phyloP scores from a whole-genome alignment of 192 early-diverging fungal genomes.

The Backusella parvicylindrica region DNA sequence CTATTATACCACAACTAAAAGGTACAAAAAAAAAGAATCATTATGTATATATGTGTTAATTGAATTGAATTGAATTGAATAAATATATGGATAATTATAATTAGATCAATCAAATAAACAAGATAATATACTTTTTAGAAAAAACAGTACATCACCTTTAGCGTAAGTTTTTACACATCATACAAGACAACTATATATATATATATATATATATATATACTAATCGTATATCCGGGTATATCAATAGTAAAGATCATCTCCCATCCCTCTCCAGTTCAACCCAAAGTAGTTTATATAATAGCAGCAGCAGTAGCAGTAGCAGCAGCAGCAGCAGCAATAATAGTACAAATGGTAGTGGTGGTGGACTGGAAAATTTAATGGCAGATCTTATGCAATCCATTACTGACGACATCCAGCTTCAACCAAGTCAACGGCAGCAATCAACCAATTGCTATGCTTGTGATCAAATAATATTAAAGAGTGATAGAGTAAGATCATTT shows the following conservation, averaged over 20 bases:
- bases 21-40: not conserved
- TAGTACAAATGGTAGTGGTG: not conserved
- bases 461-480: not conserved
- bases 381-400: slow-evolving; percentile 30
- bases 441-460: not conserved
- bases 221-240: not conserved
- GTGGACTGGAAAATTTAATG: slow-evolving; percentile 29
- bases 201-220: not conserved
- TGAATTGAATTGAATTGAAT: not conserved
- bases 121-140: not conserved
- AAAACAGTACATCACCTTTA: not conserved
- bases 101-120: not conserved
- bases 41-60: not conserved
- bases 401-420: slow-evolving; percentile 9
- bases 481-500: not conserved
- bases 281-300: not conserved
- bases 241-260: not conserved
- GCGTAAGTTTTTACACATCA: not conserved
- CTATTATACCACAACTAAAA: slow-evolving; percentile 13
- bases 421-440: not conserved
- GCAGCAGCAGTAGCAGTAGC: not conserved
- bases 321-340: not conserved
- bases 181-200: not conserved
- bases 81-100: not conserved
- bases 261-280: not conserved